phyloP scores from a whole-genome alignment of 1,284 basidiomycete genomes.

The Leccinum huronense region DNA sequence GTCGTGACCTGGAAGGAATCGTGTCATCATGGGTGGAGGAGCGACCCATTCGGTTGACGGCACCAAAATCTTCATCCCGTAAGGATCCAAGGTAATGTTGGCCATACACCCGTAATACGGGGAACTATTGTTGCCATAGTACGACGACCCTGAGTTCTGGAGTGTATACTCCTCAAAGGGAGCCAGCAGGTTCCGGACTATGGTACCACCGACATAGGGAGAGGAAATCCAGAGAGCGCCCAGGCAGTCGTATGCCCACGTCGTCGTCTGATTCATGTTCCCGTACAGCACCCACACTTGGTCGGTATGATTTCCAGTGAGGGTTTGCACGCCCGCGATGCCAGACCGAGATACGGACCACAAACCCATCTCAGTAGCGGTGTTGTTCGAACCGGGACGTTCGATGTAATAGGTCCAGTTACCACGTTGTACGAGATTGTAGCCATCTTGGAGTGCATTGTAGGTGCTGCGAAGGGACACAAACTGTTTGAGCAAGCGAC shows the following conservation, averaged over 20 bases:
- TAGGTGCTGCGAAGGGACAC: slow-evolving; percentile 67
- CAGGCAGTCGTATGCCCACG: slow-evolving; percentile 63
- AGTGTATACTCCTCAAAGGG: slow-evolving; percentile 81
- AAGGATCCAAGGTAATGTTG: slow-evolving; percentile 65
- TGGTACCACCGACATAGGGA: slow-evolving; percentile 61
- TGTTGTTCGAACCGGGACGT: slow-evolving; percentile 79
- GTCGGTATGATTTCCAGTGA: slow-evolving; percentile 57
- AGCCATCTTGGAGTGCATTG: slow-evolving; percentile 80
- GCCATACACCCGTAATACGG: slow-evolving; percentile 76
- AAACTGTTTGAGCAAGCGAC: slow-evolving; percentile 74
- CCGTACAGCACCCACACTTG: slow-evolving; percentile 82
- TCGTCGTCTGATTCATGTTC: slow-evolving; percentile 75
- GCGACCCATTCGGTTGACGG: slow-evolving; percentile 64
- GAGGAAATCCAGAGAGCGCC: slow-evolving; percentile 68
- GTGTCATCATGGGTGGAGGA: slow-evolving; percentile 70
- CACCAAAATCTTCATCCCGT: slow-evolving; percentile 80
- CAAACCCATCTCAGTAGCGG: slow-evolving; percentile 79
- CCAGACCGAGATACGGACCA: slow-evolving; percentile 77
- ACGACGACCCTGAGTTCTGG: slow-evolving; percentile 59
- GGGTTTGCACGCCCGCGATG: slow-evolving; percentile 52
- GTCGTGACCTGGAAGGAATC: slow-evolving; percentile 84
- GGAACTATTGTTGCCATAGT: slow-evolving; percentile 50
- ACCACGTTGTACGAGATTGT: slow-evolving; percentile 71
- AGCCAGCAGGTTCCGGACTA: slow-evolving; percentile 73
- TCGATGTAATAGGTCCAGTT: slow-evolving; percentile 80